phyloP scores from a whole-genome alignment of 164 flowering plant genomes.

The Sextonia rubra region DNA sequence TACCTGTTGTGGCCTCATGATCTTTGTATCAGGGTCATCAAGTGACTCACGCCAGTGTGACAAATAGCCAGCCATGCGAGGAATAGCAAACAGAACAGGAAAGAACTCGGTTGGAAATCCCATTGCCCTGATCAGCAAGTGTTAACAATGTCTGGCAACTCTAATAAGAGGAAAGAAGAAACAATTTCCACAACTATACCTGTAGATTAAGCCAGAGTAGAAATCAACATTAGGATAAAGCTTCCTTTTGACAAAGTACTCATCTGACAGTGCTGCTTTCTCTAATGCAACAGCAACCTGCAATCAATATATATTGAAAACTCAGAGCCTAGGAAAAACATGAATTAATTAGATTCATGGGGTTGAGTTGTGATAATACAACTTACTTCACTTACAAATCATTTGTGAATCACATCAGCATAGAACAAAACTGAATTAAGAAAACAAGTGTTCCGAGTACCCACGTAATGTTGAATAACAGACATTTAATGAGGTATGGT shows the following conservation, averaged over 20 bases:
- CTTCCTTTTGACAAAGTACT: conserved; percentile 89
- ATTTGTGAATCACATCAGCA: too few relatives aligned
- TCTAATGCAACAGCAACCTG: conserved; percentile 99
- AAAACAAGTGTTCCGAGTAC: too few relatives aligned
- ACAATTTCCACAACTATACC: conserved; percentile 35
- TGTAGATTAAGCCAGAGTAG: conserved; percentile 96
- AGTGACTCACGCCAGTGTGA: conserved; percentile 97
- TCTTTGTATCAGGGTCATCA: conserved; percentile 99
- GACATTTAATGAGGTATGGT: too few relatives aligned
- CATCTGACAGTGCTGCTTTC: conserved; percentile 96
- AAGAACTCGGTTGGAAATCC: conserved; percentile 98
- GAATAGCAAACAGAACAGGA: conserved; percentile 93
- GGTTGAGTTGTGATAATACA: too few relatives aligned
- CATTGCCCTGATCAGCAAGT: conserved; percentile 67
- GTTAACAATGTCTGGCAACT: neutral
- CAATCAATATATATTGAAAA: conserved; percentile 3
- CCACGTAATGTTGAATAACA: too few relatives aligned
- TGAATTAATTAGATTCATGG: too few relatives aligned
- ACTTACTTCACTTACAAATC: too few relatives aligned
- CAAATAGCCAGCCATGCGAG: conserved; percentile 97
- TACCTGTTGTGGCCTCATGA: conserved; percentile 97
- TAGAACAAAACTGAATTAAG: too few relatives aligned
- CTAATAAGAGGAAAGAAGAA: neutral
- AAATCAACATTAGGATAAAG: conserved; percentile 98
- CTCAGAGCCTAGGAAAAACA: neutral